Evolutionary conservation across 1,284 basidiomycete genomes (phyloP).

Genomic region (Coriolopsis trogii): DNA sequence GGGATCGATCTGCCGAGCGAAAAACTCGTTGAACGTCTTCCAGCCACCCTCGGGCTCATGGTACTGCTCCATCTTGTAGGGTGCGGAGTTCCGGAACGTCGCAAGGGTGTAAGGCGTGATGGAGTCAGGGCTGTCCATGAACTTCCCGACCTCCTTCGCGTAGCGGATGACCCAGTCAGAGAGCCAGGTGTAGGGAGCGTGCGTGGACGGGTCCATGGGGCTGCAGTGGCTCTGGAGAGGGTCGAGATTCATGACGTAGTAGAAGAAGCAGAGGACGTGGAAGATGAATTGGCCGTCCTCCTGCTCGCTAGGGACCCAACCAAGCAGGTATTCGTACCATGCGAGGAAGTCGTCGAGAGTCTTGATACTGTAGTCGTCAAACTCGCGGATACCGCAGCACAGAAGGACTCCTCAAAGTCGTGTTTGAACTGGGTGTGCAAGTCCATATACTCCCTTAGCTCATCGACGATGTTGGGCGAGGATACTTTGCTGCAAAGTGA

Average conservation of each 20-base stretch:
- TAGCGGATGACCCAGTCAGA: slow-evolving; percentile 24
- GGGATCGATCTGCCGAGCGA: slow-evolving; percentile 20
- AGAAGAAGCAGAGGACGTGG: slow-evolving; percentile 24
- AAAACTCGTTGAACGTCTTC: slow-evolving; percentile 29
- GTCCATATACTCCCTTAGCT: slow-evolving; percentile 16
- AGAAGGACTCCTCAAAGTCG: slow-evolving; percentile 16
- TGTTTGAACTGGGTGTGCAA: slow-evolving; percentile 17
- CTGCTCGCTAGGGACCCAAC: slow-evolving; percentile 21
- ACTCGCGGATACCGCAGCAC: slow-evolving; percentile 10
- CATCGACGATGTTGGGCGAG: slow-evolving; percentile 15
- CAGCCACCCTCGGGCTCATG: slow-evolving; percentile 11
- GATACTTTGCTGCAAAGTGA: not conserved
- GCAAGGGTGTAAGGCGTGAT: slow-evolving; percentile 14
- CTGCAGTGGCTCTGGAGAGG: slow-evolving; percentile 15
- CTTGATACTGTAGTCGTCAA: slow-evolving; percentile 17
- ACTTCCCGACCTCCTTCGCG: slow-evolving; percentile 21
- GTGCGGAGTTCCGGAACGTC: slow-evolving; percentile 12
- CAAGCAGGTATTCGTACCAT: slow-evolving; percentile 15
- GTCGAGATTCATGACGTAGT: slow-evolving; percentile 20
- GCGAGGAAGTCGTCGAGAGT: slow-evolving; percentile 20
- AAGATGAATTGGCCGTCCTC: slow-evolving; percentile 15
- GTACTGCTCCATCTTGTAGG: slow-evolving; percentile 28
- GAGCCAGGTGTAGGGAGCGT: slow-evolving; percentile 16
- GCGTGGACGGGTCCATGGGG: slow-evolving; percentile 16
- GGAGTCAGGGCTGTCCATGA: slow-evolving; percentile 19